These are phyloP conservation scores for Pugionium dolabratum DNA, from an alignment of 345 rosid genomes.

Conservation along the genomic window DNA sequence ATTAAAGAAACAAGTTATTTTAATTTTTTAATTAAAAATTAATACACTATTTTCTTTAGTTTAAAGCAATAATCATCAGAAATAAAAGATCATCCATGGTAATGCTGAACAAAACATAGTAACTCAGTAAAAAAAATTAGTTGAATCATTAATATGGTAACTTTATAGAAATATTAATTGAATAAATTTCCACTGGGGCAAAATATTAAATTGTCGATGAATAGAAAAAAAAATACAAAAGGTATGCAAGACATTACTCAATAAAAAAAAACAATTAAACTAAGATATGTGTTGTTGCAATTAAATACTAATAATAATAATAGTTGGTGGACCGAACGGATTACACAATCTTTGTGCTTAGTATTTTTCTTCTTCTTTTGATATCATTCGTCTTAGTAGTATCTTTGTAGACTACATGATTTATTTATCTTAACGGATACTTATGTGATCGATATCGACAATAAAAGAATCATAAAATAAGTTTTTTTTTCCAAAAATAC, in stretches of 20 bases:
- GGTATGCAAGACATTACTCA: too few relatives aligned
- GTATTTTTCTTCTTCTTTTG: background rate
- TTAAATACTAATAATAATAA: background rate
- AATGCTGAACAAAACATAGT: background rate
- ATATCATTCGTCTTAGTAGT: too few relatives aligned
- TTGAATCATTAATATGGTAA: background rate
- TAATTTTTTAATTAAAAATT: background rate
- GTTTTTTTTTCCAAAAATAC: too few relatives aligned
- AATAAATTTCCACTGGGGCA: background rate
- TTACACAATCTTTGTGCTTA: background rate
- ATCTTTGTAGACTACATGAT: slow-evolving; percentile 10
- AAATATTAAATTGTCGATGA: too few relatives aligned
- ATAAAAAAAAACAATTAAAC: background rate
- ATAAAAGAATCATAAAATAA: too few relatives aligned
- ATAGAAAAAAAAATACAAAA: background rate
- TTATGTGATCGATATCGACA: background rate
- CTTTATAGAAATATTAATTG: background rate
- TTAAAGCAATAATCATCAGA: background rate
- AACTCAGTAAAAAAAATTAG: background rate
- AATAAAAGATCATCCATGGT: background rate
- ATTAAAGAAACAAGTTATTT: background rate
- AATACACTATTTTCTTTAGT: background rate
- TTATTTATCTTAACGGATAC: background rate
- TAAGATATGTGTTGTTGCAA: background rate
- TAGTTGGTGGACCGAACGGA: background rate